Evolutionary conservation across 2,329 filamentous ascomycete genomes (phyloP).

Genomic region (Pleurostoma richardsiae): DNA sequence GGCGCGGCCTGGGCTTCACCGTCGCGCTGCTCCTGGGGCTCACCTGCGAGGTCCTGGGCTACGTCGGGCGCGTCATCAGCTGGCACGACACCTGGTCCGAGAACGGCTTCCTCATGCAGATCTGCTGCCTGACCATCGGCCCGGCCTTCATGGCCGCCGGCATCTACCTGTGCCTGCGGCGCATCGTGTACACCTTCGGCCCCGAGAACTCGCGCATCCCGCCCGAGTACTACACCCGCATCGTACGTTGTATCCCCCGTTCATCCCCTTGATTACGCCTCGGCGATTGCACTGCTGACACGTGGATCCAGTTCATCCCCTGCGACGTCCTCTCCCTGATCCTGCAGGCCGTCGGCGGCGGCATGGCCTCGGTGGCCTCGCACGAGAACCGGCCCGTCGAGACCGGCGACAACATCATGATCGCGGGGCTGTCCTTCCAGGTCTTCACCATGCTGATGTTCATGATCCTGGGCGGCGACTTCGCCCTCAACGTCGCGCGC

Average conservation of each 20-base stretch:
- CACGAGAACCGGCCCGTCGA: conserved; percentile 26
- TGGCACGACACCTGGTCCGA: conserved; percentile 46
- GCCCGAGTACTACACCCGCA: conserved; percentile 41
- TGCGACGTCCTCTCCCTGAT: conserved; percentile 58
- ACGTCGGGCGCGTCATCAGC: conserved; percentile 51
- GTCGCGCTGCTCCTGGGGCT: conserved; percentile 50
- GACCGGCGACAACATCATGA: conserved; percentile 55
- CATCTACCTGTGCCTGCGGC: conserved; percentile 56
- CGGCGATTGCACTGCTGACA: not conserved
- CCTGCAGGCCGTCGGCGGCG: conserved; percentile 58
- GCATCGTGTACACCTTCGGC: conserved; percentile 43
- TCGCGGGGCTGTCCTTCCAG: conserved; percentile 59
- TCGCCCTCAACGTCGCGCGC: conserved; percentile 34
- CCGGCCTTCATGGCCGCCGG: conserved; percentile 61
- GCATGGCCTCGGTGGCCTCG: conserved; percentile 38
- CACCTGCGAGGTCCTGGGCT: conserved; percentile 52
- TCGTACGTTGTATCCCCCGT: conserved; percentile 25
- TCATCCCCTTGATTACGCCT: not conserved
- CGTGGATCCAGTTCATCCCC: conserved; percentile 49
- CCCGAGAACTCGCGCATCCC: conserved; percentile 41
- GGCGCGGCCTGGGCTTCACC: conserved; percentile 44
- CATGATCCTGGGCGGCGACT: conserved; percentile 43
- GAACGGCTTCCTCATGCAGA: conserved; percentile 48
- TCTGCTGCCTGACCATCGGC: conserved; percentile 57
- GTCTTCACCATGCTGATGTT: conserved; percentile 54